Evolutionary conservation across 2,329 filamentous ascomycete species (phyloP).

Genomic region (Fusarium abutilonis): DNA sequence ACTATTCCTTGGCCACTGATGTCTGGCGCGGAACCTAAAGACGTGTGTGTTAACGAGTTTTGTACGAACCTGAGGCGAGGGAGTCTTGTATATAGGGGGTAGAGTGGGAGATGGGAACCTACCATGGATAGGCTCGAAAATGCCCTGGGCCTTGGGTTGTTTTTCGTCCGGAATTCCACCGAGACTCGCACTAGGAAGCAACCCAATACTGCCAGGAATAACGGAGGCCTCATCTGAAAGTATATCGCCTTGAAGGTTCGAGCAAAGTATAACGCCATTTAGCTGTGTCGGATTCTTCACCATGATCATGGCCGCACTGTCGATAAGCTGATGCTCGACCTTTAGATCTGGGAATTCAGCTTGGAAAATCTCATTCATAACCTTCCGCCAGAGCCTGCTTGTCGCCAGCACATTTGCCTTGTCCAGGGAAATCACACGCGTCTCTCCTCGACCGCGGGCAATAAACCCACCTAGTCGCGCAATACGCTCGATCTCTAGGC

Average conservation of each 20-base stretch:
- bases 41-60: too few species aligned
- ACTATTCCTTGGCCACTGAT: too few species aligned
- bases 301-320: conserved; percentile 93
- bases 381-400: conserved; percentile 84
- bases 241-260: conserved; percentile 32
- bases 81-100: too few species aligned
- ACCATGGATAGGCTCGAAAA: conserved; percentile 42
- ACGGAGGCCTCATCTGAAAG: conserved; percentile 35
- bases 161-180: conserved; percentile 32
- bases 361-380: conserved; percentile 81
- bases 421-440: conserved; percentile 79
- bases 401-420: conserved; percentile 95
- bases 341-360: conserved; percentile 88
- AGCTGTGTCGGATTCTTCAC: conserved; percentile 86
- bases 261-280: conserved; percentile 88
- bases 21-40: too few species aligned
- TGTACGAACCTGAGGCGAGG: too few species aligned
- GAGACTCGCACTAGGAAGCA: conserved; percentile 41
- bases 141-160: neutral
- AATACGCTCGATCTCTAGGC: conserved; percentile 81
- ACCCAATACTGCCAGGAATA: conserved; percentile 36
- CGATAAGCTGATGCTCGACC: conserved; percentile 87
- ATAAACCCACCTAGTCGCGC: conserved; percentile 82
- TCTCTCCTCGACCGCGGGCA: conserved; percentile 74
- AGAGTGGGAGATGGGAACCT: conserved; percentile 19